Percentiles rank a stretch among this genome's conserved stretches.
Evolutionary conservation across 208 protist species (phyloP).

Genomic region (Sergeia podlipaevii): DNA sequence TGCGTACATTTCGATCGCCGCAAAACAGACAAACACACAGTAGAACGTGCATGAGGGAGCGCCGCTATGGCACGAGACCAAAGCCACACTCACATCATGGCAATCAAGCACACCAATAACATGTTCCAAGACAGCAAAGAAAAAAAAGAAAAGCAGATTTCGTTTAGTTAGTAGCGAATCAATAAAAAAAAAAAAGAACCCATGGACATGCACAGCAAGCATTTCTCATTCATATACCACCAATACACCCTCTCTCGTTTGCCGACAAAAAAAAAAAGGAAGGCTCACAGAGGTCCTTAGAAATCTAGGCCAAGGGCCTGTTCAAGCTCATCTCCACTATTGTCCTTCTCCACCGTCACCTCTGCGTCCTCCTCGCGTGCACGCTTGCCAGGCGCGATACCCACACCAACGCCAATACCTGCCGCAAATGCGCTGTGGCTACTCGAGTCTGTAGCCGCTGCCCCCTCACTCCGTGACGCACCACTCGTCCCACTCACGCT

Average conservation of each 20-base stretch:
- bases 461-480: background rate
- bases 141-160: conserved; percentile 9
- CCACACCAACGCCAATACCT: background rate
- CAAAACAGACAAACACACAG: too few species aligned
- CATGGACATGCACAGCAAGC: background rate
- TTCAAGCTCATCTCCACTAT: conserved; percentile 68
- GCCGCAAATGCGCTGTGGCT: background rate
- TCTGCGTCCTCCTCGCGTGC: conserved; percentile 6
- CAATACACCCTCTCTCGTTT: background rate
- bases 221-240: background rate
- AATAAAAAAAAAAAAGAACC: background rate
- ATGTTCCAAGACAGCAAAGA: background rate
- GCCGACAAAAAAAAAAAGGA: conserved; percentile 1
- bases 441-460: background rate
- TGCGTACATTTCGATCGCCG: too few species aligned
- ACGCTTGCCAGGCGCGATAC: conserved; percentile 9
- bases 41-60: too few species aligned
- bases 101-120: background rate
- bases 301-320: conserved; percentile 78
- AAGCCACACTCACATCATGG: too few species aligned
- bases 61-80: too few species aligned
- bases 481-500: background rate
- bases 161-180: background rate
- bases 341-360: conserved; percentile 14
- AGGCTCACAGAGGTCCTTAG: conserved; percentile 26